phyloP scores from a whole-genome alignment of 2,329 filamentous ascomycete species.

The Penicillium sp. region DNA sequence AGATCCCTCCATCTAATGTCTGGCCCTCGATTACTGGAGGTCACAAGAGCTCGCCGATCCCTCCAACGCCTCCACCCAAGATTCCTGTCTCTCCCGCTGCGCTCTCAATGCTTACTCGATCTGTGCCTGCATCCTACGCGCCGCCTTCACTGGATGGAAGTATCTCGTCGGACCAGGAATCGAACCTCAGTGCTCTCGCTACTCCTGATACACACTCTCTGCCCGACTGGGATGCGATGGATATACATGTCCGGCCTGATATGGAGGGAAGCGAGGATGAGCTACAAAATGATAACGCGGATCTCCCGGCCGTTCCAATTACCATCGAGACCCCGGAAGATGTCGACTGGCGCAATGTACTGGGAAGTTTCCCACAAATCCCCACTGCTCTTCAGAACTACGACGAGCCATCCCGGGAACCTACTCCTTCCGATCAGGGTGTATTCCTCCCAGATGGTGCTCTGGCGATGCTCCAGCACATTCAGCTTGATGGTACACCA shows the following conservation, averaged over 20 bases:
- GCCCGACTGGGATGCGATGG: slow-evolving; percentile 59
- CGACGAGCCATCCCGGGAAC: slow-evolving; percentile 22
- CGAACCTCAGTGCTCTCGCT: slow-evolving; percentile 76
- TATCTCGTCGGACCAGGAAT: slow-evolving; percentile 82
- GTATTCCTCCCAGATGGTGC: slow-evolving; percentile 77
- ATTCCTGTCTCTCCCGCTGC: slow-evolving; percentile 75
- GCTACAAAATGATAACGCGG: slow-evolving; percentile 25
- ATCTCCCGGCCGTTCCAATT: slow-evolving; percentile 35
- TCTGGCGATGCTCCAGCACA: slow-evolving; percentile 74
- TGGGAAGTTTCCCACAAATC: slow-evolving; percentile 43
- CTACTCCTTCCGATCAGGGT: slow-evolving; percentile 49
- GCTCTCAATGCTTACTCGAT: slow-evolving; percentile 69
- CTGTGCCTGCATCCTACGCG: slow-evolving; percentile 72
- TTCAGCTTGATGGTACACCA: slow-evolving; percentile 56
- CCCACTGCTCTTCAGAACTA: slow-evolving; percentile 28
- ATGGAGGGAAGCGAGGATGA: slow-evolving; percentile 30
- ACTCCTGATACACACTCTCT: slow-evolving; percentile 70
- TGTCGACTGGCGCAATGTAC: slow-evolving; percentile 62
- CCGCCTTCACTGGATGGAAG: slow-evolving; percentile 90
- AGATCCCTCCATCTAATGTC: slow-evolving; percentile 58
- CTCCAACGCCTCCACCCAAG: slow-evolving; percentile 51
- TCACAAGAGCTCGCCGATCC: slow-evolving; percentile 48
- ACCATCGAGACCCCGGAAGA: slow-evolving; percentile 43
- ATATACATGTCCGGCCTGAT: slow-evolving; percentile 36
- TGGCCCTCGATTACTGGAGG: slow-evolving; percentile 59